Base-by-base conservation (phyloP, 768 basidiomycete species). In the Amanita rimosa region DNA sequence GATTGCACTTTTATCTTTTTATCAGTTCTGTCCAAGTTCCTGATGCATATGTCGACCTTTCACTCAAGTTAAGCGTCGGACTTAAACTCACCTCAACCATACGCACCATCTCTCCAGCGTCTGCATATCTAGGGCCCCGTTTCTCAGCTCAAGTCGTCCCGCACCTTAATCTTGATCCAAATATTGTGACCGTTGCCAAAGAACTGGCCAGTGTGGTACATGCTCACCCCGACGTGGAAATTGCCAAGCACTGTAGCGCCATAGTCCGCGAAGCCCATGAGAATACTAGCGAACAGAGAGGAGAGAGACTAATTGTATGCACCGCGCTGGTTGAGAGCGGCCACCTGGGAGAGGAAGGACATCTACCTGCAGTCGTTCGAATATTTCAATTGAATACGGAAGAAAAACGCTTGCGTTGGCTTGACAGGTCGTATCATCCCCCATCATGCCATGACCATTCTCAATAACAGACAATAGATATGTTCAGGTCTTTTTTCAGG, bases 41-140 rank as follows among this genome's bases (percentile, higher is more conserved):
- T 9, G 64, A 65, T 44, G 69, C 66, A 9, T 72, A 71, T 52
- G 59, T 53, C 27, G 65, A 66, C n/a, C 60, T 73, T 4, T 73
- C 73, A 4, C 69, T 80, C 44, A 80, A 80, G 53, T 66, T 79
- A 1, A 72, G 68, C 5, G 67, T 78, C 43, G 77, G 77, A 13
- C 67, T 79, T 53, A 76, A 74, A 51, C 66, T 80, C 35, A 78
- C 78, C 3, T 76, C 75, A 10, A 76, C 76, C 6, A 67, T 78
- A 13, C 73, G 78, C 50, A 76, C 76, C 1, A 77, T 80, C 38
- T 77, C 76, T n/a, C 76, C 76, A 2, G 71, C 74, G 39, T 75
- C 75, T 4, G 77, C 75, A 1, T 76, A 73, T 54, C 58, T 78
- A 10, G 76, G 76, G 1, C 76, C 76, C 2, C 69, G 75, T 16